Conservation (phyloP, 2,329 filamentous ascomycete species). For the Ramularia endophylla region DNA sequence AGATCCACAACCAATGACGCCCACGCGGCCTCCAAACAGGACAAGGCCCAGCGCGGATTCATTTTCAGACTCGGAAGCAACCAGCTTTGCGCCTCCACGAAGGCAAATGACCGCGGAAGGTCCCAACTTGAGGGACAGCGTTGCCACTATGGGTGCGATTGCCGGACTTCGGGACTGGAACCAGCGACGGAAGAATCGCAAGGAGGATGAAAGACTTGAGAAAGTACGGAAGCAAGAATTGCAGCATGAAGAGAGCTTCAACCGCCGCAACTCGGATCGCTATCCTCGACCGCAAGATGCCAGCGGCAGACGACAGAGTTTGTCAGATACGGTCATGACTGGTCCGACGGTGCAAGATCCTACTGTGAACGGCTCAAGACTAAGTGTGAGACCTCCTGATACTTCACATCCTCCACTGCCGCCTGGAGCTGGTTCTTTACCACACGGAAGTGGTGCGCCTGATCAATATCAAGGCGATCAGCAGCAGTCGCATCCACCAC, state of each 20-base stretch:
- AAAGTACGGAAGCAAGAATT: slow-evolving; percentile 44
- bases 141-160: slow-evolving; percentile 36
- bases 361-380: slow-evolving; percentile 38
- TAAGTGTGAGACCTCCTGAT: slow-evolving; percentile 25
- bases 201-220: slow-evolving; percentile 56
- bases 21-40: slow-evolving; percentile 37
- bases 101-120: slow-evolving; percentile 12
- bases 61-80: slow-evolving; percentile 30
- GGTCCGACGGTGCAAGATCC: slow-evolving; percentile 28
- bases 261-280: slow-evolving; percentile 26
- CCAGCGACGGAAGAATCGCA: slow-evolving; percentile 50
- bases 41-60: slow-evolving; percentile 32
- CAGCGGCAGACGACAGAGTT: slow-evolving; percentile 23
- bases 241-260: slow-evolving; percentile 35
- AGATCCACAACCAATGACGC: slow-evolving; percentile 24
- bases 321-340: slow-evolving; percentile 28
- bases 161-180: slow-evolving; percentile 37
- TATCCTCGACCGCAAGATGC: slow-evolving; percentile 26
- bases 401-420: slow-evolving; percentile 31
- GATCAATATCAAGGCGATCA: neutral
- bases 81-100: slow-evolving; percentile 17
- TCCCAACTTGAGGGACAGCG: slow-evolving; percentile 41
- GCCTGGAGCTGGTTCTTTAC: slow-evolving; percentile 25
- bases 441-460: slow-evolving; percentile 3
- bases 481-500: slow-evolving; percentile 6